Base-by-base conservation (phyloP, 805 yeast species). In the Candida adriatica region DNA sequence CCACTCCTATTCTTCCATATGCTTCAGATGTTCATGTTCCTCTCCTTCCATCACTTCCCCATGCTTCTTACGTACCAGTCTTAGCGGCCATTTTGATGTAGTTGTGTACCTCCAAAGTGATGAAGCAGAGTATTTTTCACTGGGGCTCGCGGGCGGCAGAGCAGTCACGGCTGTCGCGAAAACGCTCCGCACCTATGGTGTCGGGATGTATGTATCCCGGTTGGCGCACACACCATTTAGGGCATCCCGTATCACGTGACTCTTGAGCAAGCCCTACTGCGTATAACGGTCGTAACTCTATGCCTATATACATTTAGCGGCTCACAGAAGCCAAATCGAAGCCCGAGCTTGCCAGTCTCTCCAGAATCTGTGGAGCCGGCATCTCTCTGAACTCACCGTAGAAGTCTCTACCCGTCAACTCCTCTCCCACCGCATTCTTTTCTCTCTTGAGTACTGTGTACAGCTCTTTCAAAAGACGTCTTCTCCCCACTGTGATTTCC, bases 401-500 rank as follows among this genome's bases (percentile, higher is more conserved):
- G 68, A 79, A 81, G 29, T 63, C 55, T 29, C 61, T 66, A 52
- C 67, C 71, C 11, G 62, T 56, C 8, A 76, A 40, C 1, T 55
- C 55, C 30, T 64, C 66, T 37, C 70, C 71, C 38, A 61, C 55
- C 6, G 69, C 64, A 29, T 59, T 49, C 16, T 51, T 46, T 37
- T 65, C 68, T 31, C 61, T 46, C 47, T 61, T 61, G 34, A 66
- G 80, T 22, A 60, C 59, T 8, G 75, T 72, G 50, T 62, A 79
- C 43, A 82, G 61, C 29, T 55, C 60, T 36, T 66, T 61, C 36
- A 83, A 54, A 30, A 86, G 61, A 48, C 66, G 72, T 52, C 82
- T 70, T 56, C 76, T 76, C 26, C 92, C 90, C 25, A 71, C 77
- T 4, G 61, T 63, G 31, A 86, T 52, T 34, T 70, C 62, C 23